phyloP scores from a whole-genome alignment of 805 yeast genomes.

The Myxozyma neglecta region DNA sequence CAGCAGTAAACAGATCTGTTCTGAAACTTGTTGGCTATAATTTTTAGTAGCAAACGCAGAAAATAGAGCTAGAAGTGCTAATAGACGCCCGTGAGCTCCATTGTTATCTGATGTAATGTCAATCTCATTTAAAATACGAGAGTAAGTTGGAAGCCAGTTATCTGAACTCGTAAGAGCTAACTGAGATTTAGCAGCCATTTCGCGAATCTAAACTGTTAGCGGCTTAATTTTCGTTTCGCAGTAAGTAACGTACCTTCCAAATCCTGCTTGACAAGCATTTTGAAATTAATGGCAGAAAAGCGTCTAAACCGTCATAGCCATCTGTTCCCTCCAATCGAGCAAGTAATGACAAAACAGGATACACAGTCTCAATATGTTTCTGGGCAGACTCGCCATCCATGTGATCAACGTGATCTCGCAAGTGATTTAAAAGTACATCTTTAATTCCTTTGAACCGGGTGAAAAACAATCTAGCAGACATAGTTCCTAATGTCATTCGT shows the following conservation, averaged over 20 bases:
- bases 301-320: slow-evolving; percentile 53
- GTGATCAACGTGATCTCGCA: slow-evolving; percentile 34
- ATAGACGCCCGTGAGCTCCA: slow-evolving; percentile 57
- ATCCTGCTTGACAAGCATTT: slow-evolving; percentile 51
- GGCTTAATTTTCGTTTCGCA: background rate
- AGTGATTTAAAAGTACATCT: slow-evolving; percentile 45
- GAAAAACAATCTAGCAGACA: slow-evolving; percentile 70
- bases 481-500: slow-evolving; percentile 35
- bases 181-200: slow-evolving; percentile 75
- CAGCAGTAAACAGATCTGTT: background rate
- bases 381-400: slow-evolving; percentile 21
- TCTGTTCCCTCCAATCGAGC: slow-evolving; percentile 65
- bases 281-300: slow-evolving; percentile 52
- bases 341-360: slow-evolving; percentile 73
- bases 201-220: slow-evolving; percentile 51
- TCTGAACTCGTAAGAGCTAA: slow-evolving; percentile 49
- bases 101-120: slow-evolving; percentile 43
- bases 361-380: slow-evolving; percentile 58
- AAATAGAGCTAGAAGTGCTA: slow-evolving; percentile 45
- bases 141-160: slow-evolving; percentile 39
- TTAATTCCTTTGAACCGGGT: slow-evolving; percentile 58
- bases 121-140: slow-evolving; percentile 34
- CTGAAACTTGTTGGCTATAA: background rate
- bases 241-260: slow-evolving; percentile 56
- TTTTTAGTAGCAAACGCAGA: background rate